Evolutionary conservation across 305 asterid species (phyloP).

Genomic region (Rubia tinctorum): DNA sequence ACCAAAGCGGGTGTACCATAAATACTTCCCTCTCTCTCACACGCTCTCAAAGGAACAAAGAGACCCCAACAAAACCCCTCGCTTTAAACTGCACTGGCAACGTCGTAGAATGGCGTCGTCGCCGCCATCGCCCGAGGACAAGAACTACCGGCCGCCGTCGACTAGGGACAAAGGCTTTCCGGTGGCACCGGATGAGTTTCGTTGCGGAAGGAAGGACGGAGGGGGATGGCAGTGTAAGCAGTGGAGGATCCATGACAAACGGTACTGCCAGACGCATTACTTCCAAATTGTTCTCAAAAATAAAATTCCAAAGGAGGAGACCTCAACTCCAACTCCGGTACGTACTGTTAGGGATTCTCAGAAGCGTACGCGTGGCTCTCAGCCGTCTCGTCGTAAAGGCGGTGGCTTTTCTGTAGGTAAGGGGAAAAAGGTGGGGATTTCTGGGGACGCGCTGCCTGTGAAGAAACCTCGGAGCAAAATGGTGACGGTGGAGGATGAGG

Average conservation of each 20-base stretch:
- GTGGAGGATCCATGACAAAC: conserved; percentile 24
- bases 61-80: not conserved
- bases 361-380: conserved; percentile 7
- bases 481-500: not conserved
- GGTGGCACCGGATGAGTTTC: conserved; percentile 13
- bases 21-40: too few species aligned
- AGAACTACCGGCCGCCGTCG: conserved; percentile 21
- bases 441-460: not conserved
- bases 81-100: not conserved
- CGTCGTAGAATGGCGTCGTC: conserved; percentile 6
- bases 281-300: not conserved
- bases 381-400: conserved; percentile 6
- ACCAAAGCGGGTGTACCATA: too few species aligned
- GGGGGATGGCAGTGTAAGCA: conserved; percentile 26
- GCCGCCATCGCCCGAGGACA: not conserved
- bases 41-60: too few species aligned
- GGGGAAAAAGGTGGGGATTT: conserved; percentile 3
- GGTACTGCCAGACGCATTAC: conserved; percentile 30
- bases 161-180: not conserved
- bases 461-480: conserved; percentile 7
- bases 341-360: conserved; percentile 11
- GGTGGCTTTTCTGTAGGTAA: conserved; percentile 12
- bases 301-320: not conserved
- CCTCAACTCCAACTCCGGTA: conserved; percentile 12
- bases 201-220: conserved; percentile 30